Conservation (phyloP, 495 filamentous ascomycete genomes). For the Sabuloglossum arenarium region DNA sequence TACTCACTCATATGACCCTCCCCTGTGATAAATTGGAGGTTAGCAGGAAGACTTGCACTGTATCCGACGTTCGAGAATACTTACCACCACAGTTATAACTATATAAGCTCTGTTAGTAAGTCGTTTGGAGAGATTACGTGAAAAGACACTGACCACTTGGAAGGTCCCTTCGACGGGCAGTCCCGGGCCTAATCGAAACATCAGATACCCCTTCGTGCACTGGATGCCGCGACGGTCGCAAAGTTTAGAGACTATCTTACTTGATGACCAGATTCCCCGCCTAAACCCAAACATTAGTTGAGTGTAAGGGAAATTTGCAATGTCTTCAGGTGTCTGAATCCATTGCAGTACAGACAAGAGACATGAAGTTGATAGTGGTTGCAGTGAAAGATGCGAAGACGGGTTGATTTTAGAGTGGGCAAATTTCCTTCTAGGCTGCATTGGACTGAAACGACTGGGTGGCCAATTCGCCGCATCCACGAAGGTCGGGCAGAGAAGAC, state of each 20-base stretch:
- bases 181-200: constrained; percentile 15
- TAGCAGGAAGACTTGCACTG: not conserved
- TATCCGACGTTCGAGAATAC: not conserved
- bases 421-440: not conserved
- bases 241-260: not conserved
- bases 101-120: not conserved
- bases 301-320: not conserved
- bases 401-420: not conserved
- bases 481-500: not conserved
- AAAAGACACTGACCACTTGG: not conserved
- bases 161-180: constrained; percentile 16
- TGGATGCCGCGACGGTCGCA: not conserved
- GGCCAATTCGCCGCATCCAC: not conserved
- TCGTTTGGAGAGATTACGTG: too few relatives aligned
- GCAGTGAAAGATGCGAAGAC: not conserved
- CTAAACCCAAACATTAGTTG: constrained; percentile 8
- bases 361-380: not conserved
- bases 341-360: not conserved
- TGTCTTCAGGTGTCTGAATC: not conserved
- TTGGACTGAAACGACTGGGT: not conserved
- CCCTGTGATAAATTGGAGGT: constrained; percentile 17
- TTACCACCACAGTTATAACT: not conserved
- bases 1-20: constrained; percentile 88
- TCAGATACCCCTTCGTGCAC: not conserved
- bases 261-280: constrained; percentile 21